These are phyloP conservation scores for Xylariales sp. DNA, from an alignment of 2,329 filamentous ascomycete genomes.

Conservation along the genomic window DNA sequence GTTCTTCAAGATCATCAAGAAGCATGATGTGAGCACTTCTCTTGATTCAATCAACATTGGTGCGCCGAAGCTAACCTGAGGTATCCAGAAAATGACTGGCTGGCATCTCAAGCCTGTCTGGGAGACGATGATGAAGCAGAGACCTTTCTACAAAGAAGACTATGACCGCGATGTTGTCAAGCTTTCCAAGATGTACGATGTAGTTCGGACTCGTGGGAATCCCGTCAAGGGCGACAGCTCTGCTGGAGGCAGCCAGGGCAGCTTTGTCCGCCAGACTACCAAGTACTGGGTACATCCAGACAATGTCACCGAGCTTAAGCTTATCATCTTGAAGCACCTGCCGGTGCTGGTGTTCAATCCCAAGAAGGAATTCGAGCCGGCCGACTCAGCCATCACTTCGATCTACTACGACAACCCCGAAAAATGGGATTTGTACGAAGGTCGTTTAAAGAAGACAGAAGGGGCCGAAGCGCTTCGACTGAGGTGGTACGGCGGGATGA, in stretches of 20 bases:
- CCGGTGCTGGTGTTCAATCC: slow-evolving; percentile 96
- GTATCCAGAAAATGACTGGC: slow-evolving; percentile 86
- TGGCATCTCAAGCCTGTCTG: slow-evolving; percentile 97
- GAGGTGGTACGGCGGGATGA: slow-evolving; percentile 97
- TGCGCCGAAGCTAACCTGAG: too few species aligned
- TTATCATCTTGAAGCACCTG: slow-evolving; percentile 95
- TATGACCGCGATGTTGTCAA: slow-evolving; percentile 95
- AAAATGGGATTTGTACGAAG: slow-evolving; percentile 90
- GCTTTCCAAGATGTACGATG: slow-evolving; percentile 90
- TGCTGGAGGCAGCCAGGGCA: slow-evolving; percentile 88
- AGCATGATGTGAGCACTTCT: slow-evolving; percentile 73
- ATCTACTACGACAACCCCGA: slow-evolving; percentile 98
- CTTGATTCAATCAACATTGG: neutral
- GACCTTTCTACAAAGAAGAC: slow-evolving; percentile 98
- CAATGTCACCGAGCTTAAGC: slow-evolving; percentile 96
- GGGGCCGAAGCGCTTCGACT: slow-evolving; percentile 94
- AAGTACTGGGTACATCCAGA: slow-evolving; percentile 99
- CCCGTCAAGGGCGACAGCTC: slow-evolving; percentile 88
- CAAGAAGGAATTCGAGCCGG: slow-evolving; percentile 88
- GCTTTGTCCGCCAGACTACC: slow-evolving; percentile 93
- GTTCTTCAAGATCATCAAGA: slow-evolving; percentile 99
- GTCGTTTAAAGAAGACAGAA: slow-evolving; percentile 94
- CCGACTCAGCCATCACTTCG: slow-evolving; percentile 92
- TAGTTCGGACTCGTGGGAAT: slow-evolving; percentile 88
- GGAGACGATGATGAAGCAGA: slow-evolving; percentile 86